Evolutionary conservation across 1,284 basidiomycete species (phyloP).

Genomic region (Puccinia polysora): DNA sequence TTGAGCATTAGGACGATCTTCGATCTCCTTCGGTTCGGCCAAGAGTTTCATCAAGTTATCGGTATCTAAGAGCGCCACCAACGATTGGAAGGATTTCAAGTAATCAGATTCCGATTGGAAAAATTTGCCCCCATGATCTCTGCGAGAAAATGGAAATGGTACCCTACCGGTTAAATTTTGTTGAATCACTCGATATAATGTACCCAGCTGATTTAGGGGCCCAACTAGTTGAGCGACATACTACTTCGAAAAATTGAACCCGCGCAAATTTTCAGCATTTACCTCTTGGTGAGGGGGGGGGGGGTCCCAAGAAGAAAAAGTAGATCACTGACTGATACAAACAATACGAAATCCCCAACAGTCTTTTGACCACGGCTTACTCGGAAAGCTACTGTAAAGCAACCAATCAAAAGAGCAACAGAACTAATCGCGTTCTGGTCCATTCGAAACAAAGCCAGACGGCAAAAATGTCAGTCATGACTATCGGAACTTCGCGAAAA

Average conservation of each 20-base stretch:
- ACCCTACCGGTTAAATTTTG: constrained; percentile 59
- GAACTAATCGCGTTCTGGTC: constrained; percentile 57
- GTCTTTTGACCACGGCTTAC: constrained; percentile 58
- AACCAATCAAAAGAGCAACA: constrained; percentile 69
- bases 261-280: constrained; percentile 49
- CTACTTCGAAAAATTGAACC: neutral
- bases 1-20: constrained; percentile 69
- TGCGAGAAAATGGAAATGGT: neutral
- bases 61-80: constrained; percentile 50
- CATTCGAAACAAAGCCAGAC: constrained; percentile 3
- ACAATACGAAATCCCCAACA: constrained; percentile 49
- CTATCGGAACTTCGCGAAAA: no score
- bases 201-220: constrained; percentile 49
- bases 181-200: constrained; percentile 52
- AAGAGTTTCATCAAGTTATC: constrained; percentile 54
- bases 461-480: neutral
- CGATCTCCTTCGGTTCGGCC: constrained; percentile 62
- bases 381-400: constrained; percentile 66
- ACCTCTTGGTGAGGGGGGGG: constrained; percentile 25
- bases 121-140: no score
- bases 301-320: neutral
- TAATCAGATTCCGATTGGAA: no score
- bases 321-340: constrained; percentile 46
- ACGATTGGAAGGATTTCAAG: no score
- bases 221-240: constrained; percentile 40